Evolutionary conservation across 2,329 filamentous ascomycete genomes (phyloP), one percentile per base, ranked within the genome.

Genomic region (Septoria linicola): DNA sequence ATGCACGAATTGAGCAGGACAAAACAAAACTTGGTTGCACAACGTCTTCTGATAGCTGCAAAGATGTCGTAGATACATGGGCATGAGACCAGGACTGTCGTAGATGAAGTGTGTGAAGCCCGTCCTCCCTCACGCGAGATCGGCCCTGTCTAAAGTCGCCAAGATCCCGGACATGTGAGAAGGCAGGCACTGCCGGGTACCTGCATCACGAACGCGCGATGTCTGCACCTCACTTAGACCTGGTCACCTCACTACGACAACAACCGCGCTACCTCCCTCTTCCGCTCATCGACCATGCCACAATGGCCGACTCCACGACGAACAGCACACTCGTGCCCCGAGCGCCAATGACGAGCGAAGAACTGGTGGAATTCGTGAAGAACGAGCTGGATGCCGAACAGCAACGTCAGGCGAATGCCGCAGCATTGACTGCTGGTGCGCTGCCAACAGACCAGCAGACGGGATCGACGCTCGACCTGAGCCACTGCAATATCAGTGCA

Each of bases 381-480:
- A 59, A 66, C 49, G 63, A 67, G 57, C 57, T 68, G 36, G 63
- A 66, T 19, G 59, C 58, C 32, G 64, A 68, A 54, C 63, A 63
- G 25, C 62, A 67, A 48, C 63, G 62, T 25, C 63, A 66, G 59
- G 63, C 63, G n/a, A 58, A 64, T 31, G 60, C 63, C 35, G 53
- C 58, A 37, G 59, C 59, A 14, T 54, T 53, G 25, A 57, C 53
- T 37, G 54, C 53, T 8, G 63, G 52, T 31, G 62, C 60, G 31
- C 48, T 66, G 50, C 57, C 59, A 37, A 55, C 50, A 34, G 63
- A 63, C 45, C 52, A 59, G 20, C 65, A 66, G 55, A 82, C 84
- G 1, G 87, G 88, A 53, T 81, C 89, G 52, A 91, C 88, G 25
- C 85, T 92, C 61, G 86, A 91, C 69, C 71, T 91, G 57, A 88